These are phyloP conservation scores for Salix dunnii DNA, from an alignment of 345 rosid genomes.

Conservation along the genomic window DNA sequence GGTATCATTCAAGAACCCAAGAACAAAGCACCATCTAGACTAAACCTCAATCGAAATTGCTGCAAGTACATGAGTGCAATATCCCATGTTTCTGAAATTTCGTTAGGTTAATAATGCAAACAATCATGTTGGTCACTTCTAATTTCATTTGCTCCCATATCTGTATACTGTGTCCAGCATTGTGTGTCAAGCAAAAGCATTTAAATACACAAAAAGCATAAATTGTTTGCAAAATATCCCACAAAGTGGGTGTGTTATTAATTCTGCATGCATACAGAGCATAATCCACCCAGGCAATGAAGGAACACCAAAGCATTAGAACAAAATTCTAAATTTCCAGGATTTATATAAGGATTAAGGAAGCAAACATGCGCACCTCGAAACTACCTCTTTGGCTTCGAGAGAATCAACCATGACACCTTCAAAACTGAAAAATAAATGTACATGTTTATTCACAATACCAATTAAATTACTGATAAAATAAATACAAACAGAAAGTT, in stretches of 20 bases:
- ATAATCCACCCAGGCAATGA: not conserved
- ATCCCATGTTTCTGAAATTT: not conserved
- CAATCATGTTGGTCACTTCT: not conserved
- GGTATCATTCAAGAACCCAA: not conserved
- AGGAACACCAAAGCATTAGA: constrained; percentile 10
- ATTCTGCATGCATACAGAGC: not conserved
- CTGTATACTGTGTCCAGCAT: not conserved
- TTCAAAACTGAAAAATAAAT: constrained; percentile 64
- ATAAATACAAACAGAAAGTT: not conserved
- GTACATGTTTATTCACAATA: constrained; percentile 25
- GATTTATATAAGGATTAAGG: constrained; percentile 1
- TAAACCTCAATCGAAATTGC: not conserved
- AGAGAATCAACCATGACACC: constrained; percentile 79
- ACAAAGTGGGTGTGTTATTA: not conserved
- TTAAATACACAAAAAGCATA: not conserved
- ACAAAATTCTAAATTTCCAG: not conserved
- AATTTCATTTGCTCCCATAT: not conserved
- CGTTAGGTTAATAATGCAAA: not conserved
- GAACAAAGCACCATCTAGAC: not conserved
- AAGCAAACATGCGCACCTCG: constrained; percentile 51
- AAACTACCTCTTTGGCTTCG: constrained; percentile 75
- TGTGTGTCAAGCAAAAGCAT: not conserved
- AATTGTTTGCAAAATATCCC: not conserved
- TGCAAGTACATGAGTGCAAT: not conserved
- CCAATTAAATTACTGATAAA: constrained; percentile 18